Evolutionary conservation across 2,329 filamentous ascomycete genomes (phyloP).

Genomic region (Raffaelea albimanens): DNA sequence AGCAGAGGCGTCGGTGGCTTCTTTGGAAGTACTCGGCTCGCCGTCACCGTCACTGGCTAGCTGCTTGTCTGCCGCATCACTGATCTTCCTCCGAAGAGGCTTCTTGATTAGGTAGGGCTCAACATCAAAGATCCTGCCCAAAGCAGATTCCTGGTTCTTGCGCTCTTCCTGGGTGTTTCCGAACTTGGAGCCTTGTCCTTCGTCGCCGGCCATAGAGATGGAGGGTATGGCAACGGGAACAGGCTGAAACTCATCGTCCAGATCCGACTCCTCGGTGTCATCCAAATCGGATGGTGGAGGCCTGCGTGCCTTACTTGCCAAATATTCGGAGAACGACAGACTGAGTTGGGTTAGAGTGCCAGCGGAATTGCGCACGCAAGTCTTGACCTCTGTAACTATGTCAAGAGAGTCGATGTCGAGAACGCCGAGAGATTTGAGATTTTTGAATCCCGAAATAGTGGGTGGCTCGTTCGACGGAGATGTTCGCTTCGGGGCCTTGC

Average conservation of each 20-base stretch:
- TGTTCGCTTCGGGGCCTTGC: constrained; percentile 23
- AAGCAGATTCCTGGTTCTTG: constrained; percentile 42
- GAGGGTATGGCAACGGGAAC: constrained; percentile 21
- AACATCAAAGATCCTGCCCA: constrained; percentile 43
- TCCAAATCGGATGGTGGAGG: constrained; percentile 22
- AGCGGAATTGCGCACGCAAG: constrained; percentile 44
- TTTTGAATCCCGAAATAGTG: constrained; percentile 48
- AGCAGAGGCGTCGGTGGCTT: too few species aligned
- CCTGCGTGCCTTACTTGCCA: constrained; percentile 38
- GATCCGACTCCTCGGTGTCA: constrained; percentile 33
- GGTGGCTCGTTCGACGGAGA: constrained; percentile 29
- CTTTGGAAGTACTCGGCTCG: constrained; percentile 15
- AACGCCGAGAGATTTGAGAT: constrained; percentile 41
- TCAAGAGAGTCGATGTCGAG: constrained; percentile 53
- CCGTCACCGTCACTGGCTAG: background rate
- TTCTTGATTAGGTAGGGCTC: constrained; percentile 30
- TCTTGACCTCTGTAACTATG: constrained; percentile 43
- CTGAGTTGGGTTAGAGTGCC: constrained; percentile 44
- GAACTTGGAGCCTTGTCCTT: constrained; percentile 31
- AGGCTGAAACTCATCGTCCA: constrained; percentile 45
- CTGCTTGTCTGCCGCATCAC: constrained; percentile 13
- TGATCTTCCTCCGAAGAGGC: constrained; percentile 1
- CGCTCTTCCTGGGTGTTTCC: constrained; percentile 43
- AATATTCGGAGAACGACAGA: constrained; percentile 46
- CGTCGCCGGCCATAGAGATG: constrained; percentile 17